A percentile compares a stretch with the other conserved stretches of the same genome.
These are phyloP conservation scores for Cyclocybe aegerita DNA, from an alignment of 768 basidiomycete genomes.

Conservation along the genomic window DNA sequence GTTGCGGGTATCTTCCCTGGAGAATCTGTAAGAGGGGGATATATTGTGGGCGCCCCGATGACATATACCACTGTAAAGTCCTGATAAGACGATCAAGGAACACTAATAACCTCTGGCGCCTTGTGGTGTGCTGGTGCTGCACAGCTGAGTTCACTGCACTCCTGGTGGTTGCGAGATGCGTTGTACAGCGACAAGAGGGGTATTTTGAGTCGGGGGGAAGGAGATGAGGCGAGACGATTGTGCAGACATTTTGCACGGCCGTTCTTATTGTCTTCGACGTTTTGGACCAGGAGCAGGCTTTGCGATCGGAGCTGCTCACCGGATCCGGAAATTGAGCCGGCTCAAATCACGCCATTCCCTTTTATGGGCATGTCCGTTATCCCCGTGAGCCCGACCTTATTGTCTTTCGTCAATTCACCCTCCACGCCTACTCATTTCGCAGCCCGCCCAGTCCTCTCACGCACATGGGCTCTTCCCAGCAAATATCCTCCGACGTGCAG, in stretches of 20 bases:
- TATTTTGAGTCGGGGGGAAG: slow-evolving; percentile 9
- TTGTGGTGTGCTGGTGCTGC: too few relatives aligned
- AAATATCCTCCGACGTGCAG: background rate
- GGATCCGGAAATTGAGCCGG: slow-evolving; percentile 11
- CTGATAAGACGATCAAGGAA: too few relatives aligned
- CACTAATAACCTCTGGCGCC: too few relatives aligned
- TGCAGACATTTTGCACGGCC: slow-evolving; percentile 22
- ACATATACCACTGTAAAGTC: too few relatives aligned
- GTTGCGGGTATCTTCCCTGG: too few relatives aligned
- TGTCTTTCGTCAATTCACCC: slow-evolving; percentile 19
- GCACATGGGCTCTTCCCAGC: background rate
- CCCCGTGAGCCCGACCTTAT: slow-evolving; percentile 17
- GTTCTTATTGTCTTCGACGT: slow-evolving; percentile 32
- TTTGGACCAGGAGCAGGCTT: slow-evolving; percentile 13
- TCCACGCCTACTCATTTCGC: slow-evolving; percentile 8
- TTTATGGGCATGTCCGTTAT: slow-evolving; percentile 11
- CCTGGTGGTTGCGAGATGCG: background rate
- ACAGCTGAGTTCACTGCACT: too few relatives aligned
- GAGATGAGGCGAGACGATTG: slow-evolving; percentile 9
- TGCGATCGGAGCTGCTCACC: slow-evolving; percentile 4
- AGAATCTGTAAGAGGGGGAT: too few relatives aligned
- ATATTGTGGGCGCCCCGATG: too few relatives aligned
- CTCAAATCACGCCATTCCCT: slow-evolving; percentile 5
- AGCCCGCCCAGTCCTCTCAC: slow-evolving; percentile 4
- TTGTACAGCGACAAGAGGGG: background rate